These are phyloP conservation scores for Phaeosphaeriaceae sp. DNA, from an alignment of 2,329 filamentous ascomycete species.

Conservation along the genomic window DNA sequence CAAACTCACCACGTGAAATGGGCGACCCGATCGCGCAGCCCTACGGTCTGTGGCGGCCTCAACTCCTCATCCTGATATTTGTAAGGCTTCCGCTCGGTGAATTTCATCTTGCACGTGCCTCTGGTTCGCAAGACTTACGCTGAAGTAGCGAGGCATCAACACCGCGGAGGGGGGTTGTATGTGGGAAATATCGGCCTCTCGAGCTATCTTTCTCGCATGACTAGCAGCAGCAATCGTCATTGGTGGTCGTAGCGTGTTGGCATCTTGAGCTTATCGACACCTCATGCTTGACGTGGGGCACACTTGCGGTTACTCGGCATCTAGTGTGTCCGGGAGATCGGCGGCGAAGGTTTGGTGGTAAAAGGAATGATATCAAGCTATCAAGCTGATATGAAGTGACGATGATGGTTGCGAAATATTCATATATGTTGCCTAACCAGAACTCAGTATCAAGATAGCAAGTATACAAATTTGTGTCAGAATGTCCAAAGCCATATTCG, in stretches of 20 bases:
- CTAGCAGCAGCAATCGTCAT: constrained; percentile 3
- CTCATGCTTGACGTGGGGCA: not conserved
- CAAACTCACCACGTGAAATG: constrained; percentile 34
- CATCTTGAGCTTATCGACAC: constrained; percentile 1
- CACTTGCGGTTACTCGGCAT: not conserved
- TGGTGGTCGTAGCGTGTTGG: constrained; percentile 7
- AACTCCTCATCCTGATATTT: constrained; percentile 19
- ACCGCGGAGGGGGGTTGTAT: not conserved
- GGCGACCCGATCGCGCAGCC: constrained; percentile 31
- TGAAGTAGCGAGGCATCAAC: not conserved
- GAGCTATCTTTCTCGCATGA: not conserved
- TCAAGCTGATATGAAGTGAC: not conserved
- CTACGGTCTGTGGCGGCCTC: constrained; percentile 22
- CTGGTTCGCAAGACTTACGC: not conserved
- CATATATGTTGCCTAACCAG: too few species aligned
- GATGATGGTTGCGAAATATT: not conserved
- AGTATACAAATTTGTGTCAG: not conserved
- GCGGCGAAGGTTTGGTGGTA: not conserved
- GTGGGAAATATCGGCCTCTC: not conserved
- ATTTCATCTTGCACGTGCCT: constrained; percentile 17
- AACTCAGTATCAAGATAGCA: not conserved
- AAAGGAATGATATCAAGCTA: not conserved
- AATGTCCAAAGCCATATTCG: not conserved
- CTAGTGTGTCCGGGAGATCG: not conserved
- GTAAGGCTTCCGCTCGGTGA: constrained; percentile 25